Conservation (phyloP, 768 basidiomycete genomes). For the Mycena capillaripes region DNA sequence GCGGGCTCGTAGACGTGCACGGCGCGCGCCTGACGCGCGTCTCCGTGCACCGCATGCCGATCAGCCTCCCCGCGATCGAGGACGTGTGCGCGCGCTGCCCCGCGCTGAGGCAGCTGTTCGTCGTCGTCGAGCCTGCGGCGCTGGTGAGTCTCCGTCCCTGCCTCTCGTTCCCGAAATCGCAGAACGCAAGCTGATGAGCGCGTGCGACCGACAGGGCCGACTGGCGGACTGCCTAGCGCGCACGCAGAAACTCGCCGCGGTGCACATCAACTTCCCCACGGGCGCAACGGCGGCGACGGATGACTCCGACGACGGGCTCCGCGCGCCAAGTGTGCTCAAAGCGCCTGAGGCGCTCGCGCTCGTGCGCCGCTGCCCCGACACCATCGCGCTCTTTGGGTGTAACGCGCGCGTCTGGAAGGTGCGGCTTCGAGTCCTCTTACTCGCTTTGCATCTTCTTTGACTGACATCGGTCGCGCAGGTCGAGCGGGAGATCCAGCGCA, state of each 20-base stretch:
- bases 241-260: slow-evolving; percentile 62
- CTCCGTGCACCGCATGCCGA: slow-evolving; percentile 74
- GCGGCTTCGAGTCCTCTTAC: slow-evolving; percentile 34
- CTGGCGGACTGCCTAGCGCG: slow-evolving; percentile 58
- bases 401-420: slow-evolving; percentile 83
- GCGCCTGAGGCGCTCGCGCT: slow-evolving; percentile 58
- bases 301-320: neutral
- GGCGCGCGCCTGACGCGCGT: slow-evolving; percentile 66
- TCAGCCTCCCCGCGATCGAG: slow-evolving; percentile 63
- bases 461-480: slow-evolving; percentile 54
- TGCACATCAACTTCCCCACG: slow-evolving; percentile 72
- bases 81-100: slow-evolving; percentile 69
- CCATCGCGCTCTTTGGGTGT: slow-evolving; percentile 74
- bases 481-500: slow-evolving; percentile 51
- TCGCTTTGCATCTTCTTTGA: neutral
- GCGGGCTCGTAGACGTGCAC: slow-evolving; percentile 63
- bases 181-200: neutral
- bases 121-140: slow-evolving; percentile 63
- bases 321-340: slow-evolving; percentile 50
- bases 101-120: slow-evolving; percentile 72
- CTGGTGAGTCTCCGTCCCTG: slow-evolving; percentile 55
- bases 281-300: neutral
- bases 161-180: neutral
- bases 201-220: slow-evolving; percentile 49
- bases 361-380: slow-evolving; percentile 62